These are phyloP conservation scores for Trichoderma aggressivum DNA, from an alignment of 2,329 filamentous ascomycete species.

Conservation along the genomic window DNA sequence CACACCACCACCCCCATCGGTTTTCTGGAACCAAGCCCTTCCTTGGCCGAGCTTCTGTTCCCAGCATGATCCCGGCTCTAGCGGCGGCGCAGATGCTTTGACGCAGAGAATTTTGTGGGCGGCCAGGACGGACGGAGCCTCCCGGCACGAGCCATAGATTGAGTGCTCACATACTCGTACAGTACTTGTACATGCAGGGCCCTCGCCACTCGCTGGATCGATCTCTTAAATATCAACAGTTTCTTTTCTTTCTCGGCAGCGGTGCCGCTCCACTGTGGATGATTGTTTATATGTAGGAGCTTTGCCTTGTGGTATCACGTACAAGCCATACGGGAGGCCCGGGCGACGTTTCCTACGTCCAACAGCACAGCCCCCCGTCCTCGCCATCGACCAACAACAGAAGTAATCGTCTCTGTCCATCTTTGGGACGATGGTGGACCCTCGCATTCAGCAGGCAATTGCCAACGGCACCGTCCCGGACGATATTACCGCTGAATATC, in stretches of 20 bases:
- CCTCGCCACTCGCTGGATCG: slow-evolving; percentile 8
- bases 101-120: slow-evolving; percentile 10
- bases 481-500: slow-evolving; percentile 32
- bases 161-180: neutral
- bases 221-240: neutral
- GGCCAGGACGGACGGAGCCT: neutral
- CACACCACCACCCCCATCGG: slow-evolving; percentile 9
- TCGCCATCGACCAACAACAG: neutral
- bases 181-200: neutral
- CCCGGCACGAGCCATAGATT: neutral
- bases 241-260: neutral
- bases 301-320: neutral
- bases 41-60: neutral
- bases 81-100: neutral
- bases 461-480: slow-evolving; percentile 36
- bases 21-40: neutral
- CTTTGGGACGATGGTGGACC: slow-evolving; percentile 25
- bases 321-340: neutral
- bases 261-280: neutral
- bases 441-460: slow-evolving; percentile 31
- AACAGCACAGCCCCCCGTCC: neutral
- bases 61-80: neutral
- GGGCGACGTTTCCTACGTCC: neutral
- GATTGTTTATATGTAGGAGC: neutral
- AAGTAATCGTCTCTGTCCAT: neutral